These are phyloP conservation scores for Pestalotiopsis sp. DNA, from an alignment of 2,329 filamentous ascomycete species.

Conservation along the genomic window DNA sequence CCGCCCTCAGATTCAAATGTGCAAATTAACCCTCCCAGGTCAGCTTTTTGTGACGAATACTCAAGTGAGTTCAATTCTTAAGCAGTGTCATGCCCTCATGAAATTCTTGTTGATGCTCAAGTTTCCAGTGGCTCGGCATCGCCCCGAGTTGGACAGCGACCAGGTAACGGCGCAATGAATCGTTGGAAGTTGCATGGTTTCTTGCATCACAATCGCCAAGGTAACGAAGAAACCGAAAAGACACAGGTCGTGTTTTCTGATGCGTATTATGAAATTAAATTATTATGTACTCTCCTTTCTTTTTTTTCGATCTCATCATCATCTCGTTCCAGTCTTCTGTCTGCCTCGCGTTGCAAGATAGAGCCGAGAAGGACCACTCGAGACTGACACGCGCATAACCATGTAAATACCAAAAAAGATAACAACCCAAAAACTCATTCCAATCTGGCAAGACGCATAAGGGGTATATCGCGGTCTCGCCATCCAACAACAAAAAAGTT, in stretches of 20 bases:
- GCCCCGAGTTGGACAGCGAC: too few species aligned
- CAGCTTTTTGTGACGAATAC: too few species aligned
- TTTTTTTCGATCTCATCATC: not conserved
- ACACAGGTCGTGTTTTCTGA: not conserved
- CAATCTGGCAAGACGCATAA: not conserved
- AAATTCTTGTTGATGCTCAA: too few species aligned
- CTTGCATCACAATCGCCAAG: too few species aligned
- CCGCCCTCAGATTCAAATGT: too few species aligned
- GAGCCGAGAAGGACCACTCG: not conserved
- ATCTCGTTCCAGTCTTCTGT: not conserved
- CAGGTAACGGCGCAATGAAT: too few species aligned
- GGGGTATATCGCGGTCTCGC: slow-evolving; percentile 6
- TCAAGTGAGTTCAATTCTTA: too few species aligned
- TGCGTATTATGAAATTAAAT: not conserved
- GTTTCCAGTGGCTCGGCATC: too few species aligned
- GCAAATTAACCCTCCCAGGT: too few species aligned
- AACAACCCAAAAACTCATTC: not conserved
- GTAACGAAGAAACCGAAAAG: too few species aligned
- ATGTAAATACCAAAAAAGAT: not conserved
- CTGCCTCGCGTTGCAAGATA: not conserved
- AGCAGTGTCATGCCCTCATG: too few species aligned
- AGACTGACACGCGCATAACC: not conserved
- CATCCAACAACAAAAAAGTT: slow-evolving; percentile 2
- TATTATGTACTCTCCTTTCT: not conserved
- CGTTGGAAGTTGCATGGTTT: too few species aligned